Base-by-base conservation (phyloP, 371 early-diverging fungal genomes). In the Apophysomyces trapeziformis region DNA sequence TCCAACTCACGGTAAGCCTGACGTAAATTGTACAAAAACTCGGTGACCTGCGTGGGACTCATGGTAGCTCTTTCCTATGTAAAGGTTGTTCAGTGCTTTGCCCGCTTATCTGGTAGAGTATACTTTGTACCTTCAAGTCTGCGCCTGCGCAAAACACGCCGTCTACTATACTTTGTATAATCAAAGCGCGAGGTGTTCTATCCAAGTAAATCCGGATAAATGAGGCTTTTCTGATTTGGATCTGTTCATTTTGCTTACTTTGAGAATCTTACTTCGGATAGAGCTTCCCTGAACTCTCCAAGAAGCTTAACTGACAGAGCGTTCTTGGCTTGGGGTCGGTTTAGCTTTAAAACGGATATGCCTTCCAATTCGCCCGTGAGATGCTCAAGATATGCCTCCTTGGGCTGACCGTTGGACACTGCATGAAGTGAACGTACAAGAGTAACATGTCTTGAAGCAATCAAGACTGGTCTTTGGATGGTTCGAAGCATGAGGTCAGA, bases 81-180 rank as follows among this genome's bases (percentile, higher is more conserved):
- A 57, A 16, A 13, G 39, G 16, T 44, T 21, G 16, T 41, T 61
- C 13, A 12, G 21, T 57, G 12, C 16, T 37, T 35, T 50, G 41
- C 13, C 36, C 14, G 18, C 9, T 46, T n/a, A 13, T 14, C 38
- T 36, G n/a, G 32, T 26, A 26, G 32, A 26, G 0, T 26, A 26
- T 26, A 26, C 32, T 59, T 1, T 38, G 50, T 82, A 92, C 94
- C 83, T 95, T 96, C 68, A 98, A 77, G 75, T 98, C 99, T 3
- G 99, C 99, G 38, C 99, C 99, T 6, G 98, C 95, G 72, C 97
- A 97, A 72, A 98, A 98, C 18, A 94, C 95, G 5, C 89, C 82
- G 45, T 91, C 87, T 1, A 96, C 96, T 60, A 87, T 58, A 74
- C 94, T 93, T 61, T 90, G 85, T 36, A 98, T 60, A 44, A 98